A percentile compares a stretch with the other conserved stretches of the same genome.
These are phyloP conservation scores for Murraya paniculata DNA, from an alignment of 345 rosid species.

Conservation along the genomic window DNA sequence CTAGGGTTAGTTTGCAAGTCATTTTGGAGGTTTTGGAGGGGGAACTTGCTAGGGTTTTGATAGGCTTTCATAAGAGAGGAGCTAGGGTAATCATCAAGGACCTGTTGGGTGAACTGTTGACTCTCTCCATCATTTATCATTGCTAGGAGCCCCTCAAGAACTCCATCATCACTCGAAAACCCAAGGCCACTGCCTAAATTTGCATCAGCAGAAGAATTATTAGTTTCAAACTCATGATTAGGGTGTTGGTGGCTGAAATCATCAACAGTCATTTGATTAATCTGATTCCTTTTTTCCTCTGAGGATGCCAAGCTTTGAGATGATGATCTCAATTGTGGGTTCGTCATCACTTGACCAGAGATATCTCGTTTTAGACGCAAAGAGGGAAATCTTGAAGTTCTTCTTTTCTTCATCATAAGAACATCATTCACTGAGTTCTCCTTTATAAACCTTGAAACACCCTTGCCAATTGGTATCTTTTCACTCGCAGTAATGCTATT, in stretches of 20 bases:
- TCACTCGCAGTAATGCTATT: conserved; percentile 1
- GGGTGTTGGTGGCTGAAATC: background rate
- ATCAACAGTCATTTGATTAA: background rate
- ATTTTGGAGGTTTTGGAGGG: background rate
- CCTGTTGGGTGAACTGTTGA: background rate
- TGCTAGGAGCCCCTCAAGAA: background rate
- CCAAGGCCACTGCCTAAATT: background rate
- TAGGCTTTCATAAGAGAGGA: background rate
- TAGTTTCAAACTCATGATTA: too few relatives aligned
- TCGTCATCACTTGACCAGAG: background rate
- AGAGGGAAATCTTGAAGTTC: background rate
- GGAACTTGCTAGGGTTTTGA: conserved; percentile 2
- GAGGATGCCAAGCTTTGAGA: background rate
- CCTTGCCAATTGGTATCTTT: conserved; percentile 23
- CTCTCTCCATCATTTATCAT: background rate
- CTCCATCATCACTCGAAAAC: too few relatives aligned
- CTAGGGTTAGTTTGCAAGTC: background rate
- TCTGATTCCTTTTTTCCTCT: background rate
- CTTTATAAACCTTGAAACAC: conserved; percentile 24
- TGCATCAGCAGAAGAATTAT: background rate
- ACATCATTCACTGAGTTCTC: background rate
- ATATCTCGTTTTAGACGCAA: background rate
- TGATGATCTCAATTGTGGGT: too few relatives aligned
- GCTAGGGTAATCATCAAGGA: background rate
- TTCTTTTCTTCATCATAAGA: background rate